These are phyloP conservation scores for Aureobasidium subglaciale DNA, from an alignment of 2,329 filamentous ascomycete genomes.

Conservation along the genomic window DNA sequence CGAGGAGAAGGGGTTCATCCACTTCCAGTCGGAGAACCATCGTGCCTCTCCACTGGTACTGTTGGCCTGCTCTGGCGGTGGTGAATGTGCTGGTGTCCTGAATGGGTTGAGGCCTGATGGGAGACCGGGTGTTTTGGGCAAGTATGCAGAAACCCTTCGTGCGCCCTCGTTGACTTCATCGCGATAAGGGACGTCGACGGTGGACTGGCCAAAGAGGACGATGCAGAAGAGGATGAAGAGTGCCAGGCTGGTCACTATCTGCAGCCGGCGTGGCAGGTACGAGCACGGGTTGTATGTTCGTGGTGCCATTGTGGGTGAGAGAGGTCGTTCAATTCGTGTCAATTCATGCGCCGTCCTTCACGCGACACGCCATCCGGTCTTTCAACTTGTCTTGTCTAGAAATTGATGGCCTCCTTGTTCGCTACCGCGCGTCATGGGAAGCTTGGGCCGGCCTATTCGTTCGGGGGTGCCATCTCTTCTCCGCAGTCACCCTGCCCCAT, in stretches of 20 bases:
- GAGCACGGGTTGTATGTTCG: conserved; percentile 27
- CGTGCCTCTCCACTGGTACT: conserved; percentile 70
- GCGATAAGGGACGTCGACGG: conserved; percentile 27
- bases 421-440: conserved; percentile 1
- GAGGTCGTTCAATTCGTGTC: conserved; percentile 2
- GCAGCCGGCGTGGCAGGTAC: conserved; percentile 40
- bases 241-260: conserved; percentile 36
- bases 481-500: conserved; percentile 11
- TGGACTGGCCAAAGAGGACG: conserved; percentile 28
- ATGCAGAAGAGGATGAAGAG: conserved; percentile 33
- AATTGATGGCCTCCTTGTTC: background rate
- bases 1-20: conserved; percentile 84
- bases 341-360: conserved; percentile 3
- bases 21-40: conserved; percentile 87
- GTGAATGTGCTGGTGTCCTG: conserved; percentile 61
- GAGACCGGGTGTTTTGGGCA: conserved; percentile 28
- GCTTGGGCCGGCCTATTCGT: background rate
- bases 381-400: background rate
- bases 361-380: background rate
- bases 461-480: background rate
- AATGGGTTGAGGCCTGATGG: conserved; percentile 53
- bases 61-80: conserved; percentile 66
- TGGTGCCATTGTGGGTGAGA: conserved; percentile 9
- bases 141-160: conserved; percentile 32
- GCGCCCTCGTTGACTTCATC: conserved; percentile 33